Percentiles rank a stretch among this genome's conserved stretches.
phyloP scores from a whole-genome alignment of 495 filamentous ascomycete genomes.

The Lophiostoma macrostomum region DNA sequence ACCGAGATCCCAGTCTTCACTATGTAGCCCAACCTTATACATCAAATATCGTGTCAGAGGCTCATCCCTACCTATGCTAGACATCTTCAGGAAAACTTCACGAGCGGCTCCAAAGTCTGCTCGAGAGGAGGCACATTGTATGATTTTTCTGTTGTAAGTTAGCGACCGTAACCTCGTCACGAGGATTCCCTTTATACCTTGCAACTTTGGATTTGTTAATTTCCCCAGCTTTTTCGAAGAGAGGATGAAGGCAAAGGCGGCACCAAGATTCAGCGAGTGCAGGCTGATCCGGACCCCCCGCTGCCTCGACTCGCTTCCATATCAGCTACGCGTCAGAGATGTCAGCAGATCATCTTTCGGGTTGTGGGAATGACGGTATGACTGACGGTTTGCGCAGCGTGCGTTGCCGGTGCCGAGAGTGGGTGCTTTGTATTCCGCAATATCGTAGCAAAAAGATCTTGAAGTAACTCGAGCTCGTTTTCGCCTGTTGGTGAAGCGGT shows the following conservation, averaged over 20 bases:
- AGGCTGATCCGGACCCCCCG: constrained; percentile 52
- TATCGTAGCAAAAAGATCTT: constrained; percentile 44
- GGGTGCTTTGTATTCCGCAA: constrained; percentile 35
- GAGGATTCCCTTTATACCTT: constrained; percentile 48
- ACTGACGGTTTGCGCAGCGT: constrained; percentile 60
- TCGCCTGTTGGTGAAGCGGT: constrained; percentile 39
- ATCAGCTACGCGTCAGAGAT: constrained; percentile 68
- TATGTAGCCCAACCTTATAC: constrained; percentile 68
- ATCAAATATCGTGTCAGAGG: constrained; percentile 67
- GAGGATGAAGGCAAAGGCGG: constrained; percentile 57
- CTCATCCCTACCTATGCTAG: constrained; percentile 53
- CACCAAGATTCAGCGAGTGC: constrained; percentile 68
- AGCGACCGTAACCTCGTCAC: constrained; percentile 3
- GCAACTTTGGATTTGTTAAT: constrained; percentile 65
- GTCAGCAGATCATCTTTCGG: no score
- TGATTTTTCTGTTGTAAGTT: constrained; percentile 57
- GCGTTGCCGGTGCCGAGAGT: constrained; percentile 55
- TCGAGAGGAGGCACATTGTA: constrained; percentile 61
- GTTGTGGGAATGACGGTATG: background rate
- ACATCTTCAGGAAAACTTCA: constrained; percentile 59
- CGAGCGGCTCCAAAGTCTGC: constrained; percentile 53
- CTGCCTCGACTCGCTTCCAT: constrained; percentile 69
- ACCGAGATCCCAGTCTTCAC: constrained; percentile 55
- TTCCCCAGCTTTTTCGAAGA: constrained; percentile 63
- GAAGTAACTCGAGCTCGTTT: constrained; percentile 36